Base-by-base conservation (phyloP, 371 early-diverging fungal species). In the Entomophthora muscae region DNA sequence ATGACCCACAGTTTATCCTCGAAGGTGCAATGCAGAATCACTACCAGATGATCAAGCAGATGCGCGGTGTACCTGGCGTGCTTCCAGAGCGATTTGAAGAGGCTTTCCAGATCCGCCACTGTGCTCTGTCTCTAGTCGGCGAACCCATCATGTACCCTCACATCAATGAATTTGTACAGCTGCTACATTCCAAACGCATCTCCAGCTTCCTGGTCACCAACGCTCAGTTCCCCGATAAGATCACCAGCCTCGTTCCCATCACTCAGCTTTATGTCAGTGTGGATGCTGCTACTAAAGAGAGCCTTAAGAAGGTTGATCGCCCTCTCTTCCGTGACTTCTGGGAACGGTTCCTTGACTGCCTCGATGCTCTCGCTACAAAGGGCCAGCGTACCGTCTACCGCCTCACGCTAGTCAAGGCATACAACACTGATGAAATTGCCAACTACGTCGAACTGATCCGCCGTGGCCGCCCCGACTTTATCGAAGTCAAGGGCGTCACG, bases 61-160 rank as follows among this genome's bases (percentile, higher is more conserved):
- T 89, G 63, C 85, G 82, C 67, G 87, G 86, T 62, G 84, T 86
- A 1, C 88, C 89, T 12, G 88, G 87, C 12, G 87, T 86, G 57
- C 80, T 77, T 55, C 78, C 84, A 13, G 85, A 86, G 52, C 77
- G 85, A 51, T 84, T 85, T 69, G 75, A 86, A 59, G 88, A 89
- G 66, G 89, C 87, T 1, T 75, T 76, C 2, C 74, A 78, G 42
- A 78, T 84, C 57, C 75, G 76, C 51, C 88, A 88, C 64, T 86
- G 86, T 68, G 88, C 88, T 21, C 70, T 88, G 57, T 84, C 84
- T 0, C 72, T 82, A 29, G 82, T 83, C 1, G 88, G 88, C 28
- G 87, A 89, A 64, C 90, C 90, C 23, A 87, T 89, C 65, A 85
- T 75, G 84, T 89, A 89, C 69, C 88, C 87, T 12, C 80, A 85